phyloP scores from a whole-genome alignment of 192 early-diverging fungal genomes.

The Kappamyces sp. region DNA sequence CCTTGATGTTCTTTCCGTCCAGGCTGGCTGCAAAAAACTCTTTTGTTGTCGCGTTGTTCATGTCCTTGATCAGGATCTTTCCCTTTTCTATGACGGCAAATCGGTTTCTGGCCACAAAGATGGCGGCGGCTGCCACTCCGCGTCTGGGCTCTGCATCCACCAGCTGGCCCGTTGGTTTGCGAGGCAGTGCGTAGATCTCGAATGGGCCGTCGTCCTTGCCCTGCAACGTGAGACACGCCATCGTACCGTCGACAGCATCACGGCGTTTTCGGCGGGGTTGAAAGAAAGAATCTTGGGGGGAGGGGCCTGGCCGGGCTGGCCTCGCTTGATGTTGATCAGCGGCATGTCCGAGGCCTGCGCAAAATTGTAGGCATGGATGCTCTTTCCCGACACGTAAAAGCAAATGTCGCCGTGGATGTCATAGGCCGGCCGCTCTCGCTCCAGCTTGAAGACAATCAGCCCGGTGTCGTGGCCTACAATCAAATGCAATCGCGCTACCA shows the following conservation, averaged over 20 bases:
- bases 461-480: constrained; percentile 87
- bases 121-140: constrained; percentile 73
- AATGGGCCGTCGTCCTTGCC: constrained; percentile 83
- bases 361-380: constrained; percentile 80
- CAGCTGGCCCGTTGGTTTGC: constrained; percentile 40
- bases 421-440: constrained; percentile 92
- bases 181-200: constrained; percentile 82
- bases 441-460: constrained; percentile 96
- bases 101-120: constrained; percentile 95
- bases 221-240: constrained; percentile 18
- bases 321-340: constrained; percentile 68
- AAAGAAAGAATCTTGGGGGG: constrained; percentile 82
- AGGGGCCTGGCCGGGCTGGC: constrained; percentile 57
- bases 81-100: constrained; percentile 93
- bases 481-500: constrained; percentile 41
- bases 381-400: constrained; percentile 85
- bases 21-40: constrained; percentile 62
- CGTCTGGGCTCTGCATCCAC: constrained; percentile 69
- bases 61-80: constrained; percentile 82
- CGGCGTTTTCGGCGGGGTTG: constrained; percentile 89
- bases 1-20: constrained; percentile 42
- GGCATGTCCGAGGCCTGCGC: constrained; percentile 68
- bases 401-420: constrained; percentile 77
- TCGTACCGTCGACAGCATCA: constrained; percentile 74
- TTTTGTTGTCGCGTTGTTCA: constrained; percentile 83